Base-by-base conservation (phyloP, 1,284 basidiomycete species). In the Cutaneotrichosporon sp. region DNA sequence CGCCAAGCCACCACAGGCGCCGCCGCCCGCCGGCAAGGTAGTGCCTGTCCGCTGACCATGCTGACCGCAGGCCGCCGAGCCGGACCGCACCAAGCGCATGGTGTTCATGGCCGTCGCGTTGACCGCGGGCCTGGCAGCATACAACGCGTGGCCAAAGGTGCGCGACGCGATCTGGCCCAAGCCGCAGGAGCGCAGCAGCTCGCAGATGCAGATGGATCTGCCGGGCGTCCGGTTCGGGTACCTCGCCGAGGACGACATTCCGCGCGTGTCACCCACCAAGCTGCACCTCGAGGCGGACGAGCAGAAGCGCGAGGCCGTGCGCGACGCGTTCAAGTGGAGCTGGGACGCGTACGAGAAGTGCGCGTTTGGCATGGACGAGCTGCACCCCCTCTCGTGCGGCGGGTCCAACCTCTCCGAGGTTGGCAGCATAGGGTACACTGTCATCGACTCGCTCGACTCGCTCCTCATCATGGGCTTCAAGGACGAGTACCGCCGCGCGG, bases 331-430 rank as follows among this genome's bases (percentile, higher is more conserved):
- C 82, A 86, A 85, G 89, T 85, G 90, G 77, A 89, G 89, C 54
- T 92, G 89, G 90, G 78, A 79, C 60, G 87, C 89, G 25, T 92
- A 92, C 75, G 91, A 92, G 80, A 82, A 86, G 56, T 87, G 95
- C 76, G 92, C 92, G 0, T 92, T 91, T 86, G 92, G 93, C 1
- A 83, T 83, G 59, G 93, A 95, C 77, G 91, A 78, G 75, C 93
- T 91, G 69, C 90, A 94, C 71, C 92, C 93, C 0, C 83, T 95
- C 24, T 85, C 85, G 53, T 83, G 83, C 60, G 79, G 78, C n/a
- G 93, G 92, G 1, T 84, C 84, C 2, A 92, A 95, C 75, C 83
- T 95, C 20, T 88, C 89, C 0, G 64, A 78, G 6, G 86, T 86
- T 0, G 89, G 89, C 16, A 90, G 90, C 4, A 88, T 95, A 58